Conservation (phyloP, 1,284 basidiomycete genomes). For the Agroathelia rolfsii region DNA sequence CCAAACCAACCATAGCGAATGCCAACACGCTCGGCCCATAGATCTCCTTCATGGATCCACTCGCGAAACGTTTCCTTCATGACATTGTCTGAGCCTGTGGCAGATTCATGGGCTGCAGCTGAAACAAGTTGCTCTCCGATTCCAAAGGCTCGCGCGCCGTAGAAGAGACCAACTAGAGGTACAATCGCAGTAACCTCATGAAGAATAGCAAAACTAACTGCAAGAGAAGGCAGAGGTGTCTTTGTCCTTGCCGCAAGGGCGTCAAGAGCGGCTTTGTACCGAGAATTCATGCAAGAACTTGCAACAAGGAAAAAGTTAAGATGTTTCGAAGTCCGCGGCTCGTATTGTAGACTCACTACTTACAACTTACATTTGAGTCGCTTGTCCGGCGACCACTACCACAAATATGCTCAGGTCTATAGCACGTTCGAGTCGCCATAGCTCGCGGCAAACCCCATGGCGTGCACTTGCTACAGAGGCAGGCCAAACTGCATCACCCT, state of each 20-base stretch:
- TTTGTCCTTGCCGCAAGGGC: conserved; percentile 53
- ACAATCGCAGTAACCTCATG: conserved; percentile 84
- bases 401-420: too few species aligned
- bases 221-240: conserved; percentile 67
- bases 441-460: too few species aligned
- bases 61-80: conserved; percentile 27
- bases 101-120: conserved; percentile 17
- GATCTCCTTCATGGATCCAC: conserved; percentile 71
- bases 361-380: background rate
- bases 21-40: conserved; percentile 64
- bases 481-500: background rate
- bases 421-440: too few species aligned
- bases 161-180: conserved; percentile 73
- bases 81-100: conserved; percentile 8
- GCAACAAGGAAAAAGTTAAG: conserved; percentile 8
- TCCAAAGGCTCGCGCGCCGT: conserved; percentile 56
- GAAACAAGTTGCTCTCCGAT: conserved; percentile 62
- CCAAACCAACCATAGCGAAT: conserved; percentile 77
- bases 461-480: conserved; percentile 1
- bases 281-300: conserved; percentile 19
- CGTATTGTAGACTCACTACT: background rate
- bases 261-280: conserved; percentile 44
- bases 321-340: conserved; percentile 4
- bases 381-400: background rate
- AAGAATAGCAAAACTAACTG: conserved; percentile 73